Percentiles rank a stretch among this genome's conserved stretches.
These are phyloP conservation scores for Pichia sp. DNA, from an alignment of 1,139 yeast species.

Conservation along the genomic window DNA sequence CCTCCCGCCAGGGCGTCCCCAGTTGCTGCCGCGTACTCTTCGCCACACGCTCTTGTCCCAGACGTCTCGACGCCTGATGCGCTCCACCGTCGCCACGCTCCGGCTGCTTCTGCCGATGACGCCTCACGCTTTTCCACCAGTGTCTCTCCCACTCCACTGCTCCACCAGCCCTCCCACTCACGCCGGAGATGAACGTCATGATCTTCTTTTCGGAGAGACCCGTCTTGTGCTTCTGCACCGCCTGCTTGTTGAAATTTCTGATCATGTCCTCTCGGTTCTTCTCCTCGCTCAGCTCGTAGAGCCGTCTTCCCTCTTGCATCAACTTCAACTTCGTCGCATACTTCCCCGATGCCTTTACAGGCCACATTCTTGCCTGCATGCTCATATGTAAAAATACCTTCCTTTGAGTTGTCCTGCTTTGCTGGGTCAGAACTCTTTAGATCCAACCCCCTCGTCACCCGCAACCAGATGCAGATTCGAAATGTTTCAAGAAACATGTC, in stretches of 20 bases:
- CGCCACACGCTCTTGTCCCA: too few relatives aligned
- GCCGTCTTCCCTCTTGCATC: not conserved
- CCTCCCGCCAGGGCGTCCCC: not conserved
- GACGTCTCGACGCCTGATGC: too few relatives aligned
- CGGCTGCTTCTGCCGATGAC: not conserved
- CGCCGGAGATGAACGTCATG: not conserved
- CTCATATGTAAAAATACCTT: not conserved
- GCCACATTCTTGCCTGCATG: not conserved
- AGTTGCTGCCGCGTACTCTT: too few relatives aligned
- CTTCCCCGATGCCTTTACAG: not conserved
- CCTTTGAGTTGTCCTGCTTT: not conserved
- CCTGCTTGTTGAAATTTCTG: not conserved
- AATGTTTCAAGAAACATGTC: not conserved
- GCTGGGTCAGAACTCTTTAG: too few relatives aligned
- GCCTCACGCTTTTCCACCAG: not conserved
- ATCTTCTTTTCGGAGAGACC: not conserved
- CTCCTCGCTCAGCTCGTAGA: not conserved
- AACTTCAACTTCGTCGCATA: not conserved
- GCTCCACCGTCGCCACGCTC: too few relatives aligned
- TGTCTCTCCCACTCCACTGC: not conserved
- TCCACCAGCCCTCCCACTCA: not conserved
- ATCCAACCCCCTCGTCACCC: not conserved
- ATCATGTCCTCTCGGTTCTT: not conserved
- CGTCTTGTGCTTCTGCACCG: too few relatives aligned
- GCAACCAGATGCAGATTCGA: not conserved